Evolutionary conservation across 352 stramenopile species (phyloP), one percentile per base, ranked within the genome.

Genomic region (Pythium aquatile): DNA sequence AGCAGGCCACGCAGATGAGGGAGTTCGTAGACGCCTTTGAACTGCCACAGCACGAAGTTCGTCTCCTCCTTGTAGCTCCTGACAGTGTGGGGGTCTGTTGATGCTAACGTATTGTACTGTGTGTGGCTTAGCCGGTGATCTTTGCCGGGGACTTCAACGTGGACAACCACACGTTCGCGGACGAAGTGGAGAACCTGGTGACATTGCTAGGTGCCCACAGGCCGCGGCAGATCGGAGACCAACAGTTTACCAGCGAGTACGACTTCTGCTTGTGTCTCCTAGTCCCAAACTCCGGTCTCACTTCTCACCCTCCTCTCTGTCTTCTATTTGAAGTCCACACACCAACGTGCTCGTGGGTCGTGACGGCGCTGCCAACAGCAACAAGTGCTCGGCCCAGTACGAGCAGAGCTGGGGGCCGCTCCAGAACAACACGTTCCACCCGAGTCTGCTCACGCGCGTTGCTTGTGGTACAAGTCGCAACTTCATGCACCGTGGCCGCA

Each of bases 131-230:
- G 82, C 83, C 86, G 10, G 62, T 94, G 54, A 71, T 94, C 26
- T 89, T 94, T 67, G 86, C 83, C 1, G 86, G 83, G 0, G 86
- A 94, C 29, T 94, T 94, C 48, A 94, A 94, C 52, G 83, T 93
- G 17, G 86, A 94, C 68, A 93, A 92, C 58, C 74, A 88, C 52
- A 89, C 86, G 32, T 94, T 84, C 58, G 61, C 69, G 3, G 66
- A 77, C 14, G 86, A 94, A 76, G 86, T 94, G 32, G 69, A 77
- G 5, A 60, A 91, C 49, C 28, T 94, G 16, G 73, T 91, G 1
- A 57, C 76, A 9, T 30, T 94, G 37, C 73, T 94, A 6, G 68
- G 74, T 9, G 82, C 83, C 0, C 69, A 78, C 14, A 69, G 73
- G 17, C 83, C 83, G 5, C 58, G 48, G 17, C 79, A 72, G 44